These are phyloP conservation scores for Aristolochia contorta DNA, from an alignment of 164 flowering plant genomes.

Conservation along the genomic window DNA sequence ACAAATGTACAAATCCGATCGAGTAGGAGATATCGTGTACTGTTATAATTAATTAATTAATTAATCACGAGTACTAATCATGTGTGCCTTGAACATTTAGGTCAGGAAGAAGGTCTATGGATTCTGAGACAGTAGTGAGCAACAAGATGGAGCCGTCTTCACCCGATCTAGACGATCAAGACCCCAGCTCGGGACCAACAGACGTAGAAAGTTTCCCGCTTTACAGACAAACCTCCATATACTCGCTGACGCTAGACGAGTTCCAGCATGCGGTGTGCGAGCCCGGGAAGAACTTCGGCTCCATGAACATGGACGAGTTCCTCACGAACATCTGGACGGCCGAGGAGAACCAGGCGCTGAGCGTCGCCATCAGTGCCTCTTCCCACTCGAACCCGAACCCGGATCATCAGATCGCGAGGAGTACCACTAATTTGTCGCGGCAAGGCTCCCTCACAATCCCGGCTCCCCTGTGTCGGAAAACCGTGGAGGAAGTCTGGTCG, in stretches of 20 bases:
- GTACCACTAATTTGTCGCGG: constrained; percentile 11
- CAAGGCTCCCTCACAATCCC: constrained; percentile 62
- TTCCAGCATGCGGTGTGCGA: constrained; percentile 50
- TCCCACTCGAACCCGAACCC: constrained; percentile 18
- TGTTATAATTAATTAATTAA: no score
- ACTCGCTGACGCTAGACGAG: constrained; percentile 86
- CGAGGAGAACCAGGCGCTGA: constrained; percentile 33
- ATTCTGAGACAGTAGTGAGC: no score
- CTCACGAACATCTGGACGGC: constrained; percentile 88
- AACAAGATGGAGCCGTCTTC: no score
- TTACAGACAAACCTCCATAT: constrained; percentile 67
- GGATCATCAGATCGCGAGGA: constrained; percentile 16
- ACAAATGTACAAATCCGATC: no score
- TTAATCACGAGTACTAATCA: no score
- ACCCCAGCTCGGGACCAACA: no score
- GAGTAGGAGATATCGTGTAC: no score
- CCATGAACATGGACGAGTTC: constrained; percentile 98
- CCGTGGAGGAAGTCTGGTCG: constrained; percentile 93
- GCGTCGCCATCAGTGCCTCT: neutral
- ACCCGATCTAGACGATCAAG: no score
- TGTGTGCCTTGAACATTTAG: no score
- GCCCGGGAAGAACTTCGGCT: constrained; percentile 74
- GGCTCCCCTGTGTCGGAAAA: constrained; percentile 56
- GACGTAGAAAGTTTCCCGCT: neutral
- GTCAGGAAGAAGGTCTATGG: no score